phyloP scores from a whole-genome alignment of 345 rosid genomes.

The Populus nigra region DNA sequence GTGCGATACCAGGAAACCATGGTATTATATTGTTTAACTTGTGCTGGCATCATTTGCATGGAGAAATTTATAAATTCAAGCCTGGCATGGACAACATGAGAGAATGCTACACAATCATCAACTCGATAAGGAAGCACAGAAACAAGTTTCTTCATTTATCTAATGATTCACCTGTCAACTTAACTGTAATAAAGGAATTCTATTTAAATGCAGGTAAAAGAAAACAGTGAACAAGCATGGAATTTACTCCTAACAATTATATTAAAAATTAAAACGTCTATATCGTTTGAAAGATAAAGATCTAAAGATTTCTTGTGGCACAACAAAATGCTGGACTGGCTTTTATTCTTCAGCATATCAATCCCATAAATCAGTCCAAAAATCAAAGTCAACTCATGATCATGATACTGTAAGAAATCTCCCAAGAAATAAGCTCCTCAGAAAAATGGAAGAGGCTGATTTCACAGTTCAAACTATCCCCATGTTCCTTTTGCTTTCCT shows the following conservation, averaged over 20 bases:
- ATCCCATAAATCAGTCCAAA: not conserved
- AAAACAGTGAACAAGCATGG: not conserved
- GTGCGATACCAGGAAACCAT: not conserved
- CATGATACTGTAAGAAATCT: not conserved
- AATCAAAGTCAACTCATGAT: not conserved
- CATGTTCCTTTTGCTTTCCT: not conserved
- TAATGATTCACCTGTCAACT: not conserved
- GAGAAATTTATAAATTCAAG: not conserved
- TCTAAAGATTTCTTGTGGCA: not conserved
- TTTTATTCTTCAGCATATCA: not conserved
- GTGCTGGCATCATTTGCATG: not conserved
- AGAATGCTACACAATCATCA: not conserved
- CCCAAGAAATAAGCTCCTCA: not conserved
- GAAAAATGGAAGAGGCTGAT: not conserved
- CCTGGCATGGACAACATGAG: not conserved
- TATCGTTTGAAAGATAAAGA: not conserved
- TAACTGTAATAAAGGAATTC: not conserved
- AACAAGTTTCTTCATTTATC: not conserved
- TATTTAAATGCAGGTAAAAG: not conserved
- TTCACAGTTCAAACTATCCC: not conserved
- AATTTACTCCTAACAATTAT: not conserved
- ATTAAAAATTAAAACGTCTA: not conserved
- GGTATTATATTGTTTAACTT: no score
- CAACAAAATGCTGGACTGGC: not conserved
- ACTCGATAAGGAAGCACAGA: not conserved